Conservation (phyloP, 139 green algal genomes). For the Ettlia oleoabundans region DNA sequence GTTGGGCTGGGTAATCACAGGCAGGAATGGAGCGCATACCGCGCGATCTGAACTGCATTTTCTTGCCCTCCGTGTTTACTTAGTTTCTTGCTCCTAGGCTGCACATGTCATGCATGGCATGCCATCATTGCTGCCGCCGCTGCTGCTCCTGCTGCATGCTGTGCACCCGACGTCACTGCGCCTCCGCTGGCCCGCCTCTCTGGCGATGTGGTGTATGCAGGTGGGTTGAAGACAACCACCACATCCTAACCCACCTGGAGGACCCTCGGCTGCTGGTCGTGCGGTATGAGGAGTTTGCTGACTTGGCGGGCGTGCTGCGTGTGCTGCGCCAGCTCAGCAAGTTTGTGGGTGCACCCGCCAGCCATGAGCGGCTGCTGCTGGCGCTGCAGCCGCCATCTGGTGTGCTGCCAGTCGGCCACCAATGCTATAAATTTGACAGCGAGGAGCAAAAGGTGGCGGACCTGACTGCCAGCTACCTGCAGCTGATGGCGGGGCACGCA, state of each 20-base stretch:
- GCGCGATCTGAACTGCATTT: no score
- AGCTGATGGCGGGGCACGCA: neutral
- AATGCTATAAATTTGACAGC: conserved; percentile 3
- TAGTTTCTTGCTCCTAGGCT: no score
- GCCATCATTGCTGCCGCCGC: no score
- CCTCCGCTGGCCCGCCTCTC: no score
- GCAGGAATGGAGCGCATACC: no score
- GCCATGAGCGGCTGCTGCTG: conserved; percentile 22
- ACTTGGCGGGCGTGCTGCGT: neutral
- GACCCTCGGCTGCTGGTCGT: conserved; percentile 6
- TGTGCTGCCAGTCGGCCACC: neutral
- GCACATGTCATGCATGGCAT: no score
- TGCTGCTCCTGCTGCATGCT: neutral
- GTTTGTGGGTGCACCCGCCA: neutral
- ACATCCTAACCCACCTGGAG: conserved; percentile 4
- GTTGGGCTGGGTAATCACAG: no score
- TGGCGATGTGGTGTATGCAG: no score
- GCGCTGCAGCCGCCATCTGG: conserved; percentile 20
- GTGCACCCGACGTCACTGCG: no score
- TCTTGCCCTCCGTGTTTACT: no score
- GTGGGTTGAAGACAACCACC: conserved; percentile 34
- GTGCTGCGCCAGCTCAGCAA: conserved; percentile 3
- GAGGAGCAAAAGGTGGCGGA: conserved; percentile 16
- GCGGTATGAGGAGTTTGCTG: conserved; percentile 17
- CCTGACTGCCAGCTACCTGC: conserved; percentile 22